Base-by-base conservation (phyloP, 352 stramenopile species). In the Aphanomyces astaci region DNA sequence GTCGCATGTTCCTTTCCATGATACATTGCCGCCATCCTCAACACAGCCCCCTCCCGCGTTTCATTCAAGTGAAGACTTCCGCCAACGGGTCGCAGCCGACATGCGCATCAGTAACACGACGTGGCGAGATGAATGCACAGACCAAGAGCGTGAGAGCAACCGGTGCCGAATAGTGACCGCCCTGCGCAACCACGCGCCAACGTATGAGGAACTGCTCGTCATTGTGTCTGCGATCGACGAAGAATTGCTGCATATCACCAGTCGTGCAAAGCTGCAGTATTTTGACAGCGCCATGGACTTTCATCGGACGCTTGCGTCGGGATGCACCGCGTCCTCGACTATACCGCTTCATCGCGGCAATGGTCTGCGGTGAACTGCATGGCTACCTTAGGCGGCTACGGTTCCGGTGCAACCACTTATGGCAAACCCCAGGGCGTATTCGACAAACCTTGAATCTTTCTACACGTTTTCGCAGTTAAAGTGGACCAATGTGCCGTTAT, bases 161-260 rank as follows among this genome's bases (percentile, higher is more conserved):
- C 77, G 81, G 30, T 77, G 84, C 66, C 78, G 82, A n/a, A 82
- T 93, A 51, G 80, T 82, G 64, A 78, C 78, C 2, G 78, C 74
- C n/a, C 56, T 93, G 31, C 69, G 80, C 22, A 66, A 71, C 33
- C 77, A 90, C 49, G 81, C 75, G 53, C 72, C 76, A 36, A 77
- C 89, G 71, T 89, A 85, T 52, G 80, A 90, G n/a, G 72, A 76
- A 49, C 78, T 93, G 25, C 63, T 90, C 63, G 54, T 77, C 19
- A 68, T 93, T 30, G 65, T 91, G 2, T 76, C 81, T 11, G 77
- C 85, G 10, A 78, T 93, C 73, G 85, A 93, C 46, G 85, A 93
- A 68, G 82, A 93, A 71, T 71, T 93, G 33, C 69, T 93, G 63
- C 81, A 93, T 70, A 78, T 89, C 55, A 84, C 86, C 49, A 88